Percentiles rank a stretch among this genome's conserved stretches.
These are phyloP conservation scores for Perilla frutescens DNA, from an alignment of 257 asterid species.

Conservation along the genomic window DNA sequence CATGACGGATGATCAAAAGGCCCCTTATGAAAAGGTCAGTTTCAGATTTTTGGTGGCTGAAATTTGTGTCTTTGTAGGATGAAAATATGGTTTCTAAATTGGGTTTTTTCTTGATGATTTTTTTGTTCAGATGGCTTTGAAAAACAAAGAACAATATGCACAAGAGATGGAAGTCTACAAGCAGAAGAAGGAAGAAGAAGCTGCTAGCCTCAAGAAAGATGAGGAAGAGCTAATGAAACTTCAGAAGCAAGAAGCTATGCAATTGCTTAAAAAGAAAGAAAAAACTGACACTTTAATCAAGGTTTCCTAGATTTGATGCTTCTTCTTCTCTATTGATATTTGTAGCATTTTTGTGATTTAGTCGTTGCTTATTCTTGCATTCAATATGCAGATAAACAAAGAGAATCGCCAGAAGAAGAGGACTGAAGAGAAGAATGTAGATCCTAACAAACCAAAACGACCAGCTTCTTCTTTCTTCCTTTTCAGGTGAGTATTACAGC, in stretches of 20 bases:
- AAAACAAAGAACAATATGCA: slow-evolving; percentile 64
- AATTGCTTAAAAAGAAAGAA: slow-evolving; percentile 88
- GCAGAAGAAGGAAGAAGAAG: slow-evolving; percentile 80
- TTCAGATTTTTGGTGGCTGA: background rate
- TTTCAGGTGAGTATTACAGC: slow-evolving; percentile 15
- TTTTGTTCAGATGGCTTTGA: slow-evolving; percentile 56
- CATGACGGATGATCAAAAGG: slow-evolving; percentile 69
- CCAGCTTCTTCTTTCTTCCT: slow-evolving; percentile 86
- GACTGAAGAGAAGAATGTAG: slow-evolving; percentile 60
- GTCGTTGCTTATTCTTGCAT: no score
- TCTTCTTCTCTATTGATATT: background rate
- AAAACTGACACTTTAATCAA: slow-evolving; percentile 76
- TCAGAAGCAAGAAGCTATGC: slow-evolving; percentile 90
- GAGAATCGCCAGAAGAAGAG: slow-evolving; percentile 61
- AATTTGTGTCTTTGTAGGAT: background rate
- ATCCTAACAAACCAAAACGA: slow-evolving; percentile 88
- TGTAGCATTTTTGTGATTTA: background rate
- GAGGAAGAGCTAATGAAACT: slow-evolving; percentile 77
- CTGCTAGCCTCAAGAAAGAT: slow-evolving; percentile 53
- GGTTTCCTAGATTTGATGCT: slow-evolving; percentile 39
- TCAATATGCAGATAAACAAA: slow-evolving; percentile 63
- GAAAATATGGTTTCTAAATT: background rate
- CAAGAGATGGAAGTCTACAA: slow-evolving; percentile 81
- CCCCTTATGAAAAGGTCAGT: slow-evolving; percentile 69
- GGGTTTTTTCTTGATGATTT: slow-evolving; percentile 16